Evolutionary conservation across 352 stramenopile genomes (phyloP).

Genomic region (Phytopythium aichiense): DNA sequence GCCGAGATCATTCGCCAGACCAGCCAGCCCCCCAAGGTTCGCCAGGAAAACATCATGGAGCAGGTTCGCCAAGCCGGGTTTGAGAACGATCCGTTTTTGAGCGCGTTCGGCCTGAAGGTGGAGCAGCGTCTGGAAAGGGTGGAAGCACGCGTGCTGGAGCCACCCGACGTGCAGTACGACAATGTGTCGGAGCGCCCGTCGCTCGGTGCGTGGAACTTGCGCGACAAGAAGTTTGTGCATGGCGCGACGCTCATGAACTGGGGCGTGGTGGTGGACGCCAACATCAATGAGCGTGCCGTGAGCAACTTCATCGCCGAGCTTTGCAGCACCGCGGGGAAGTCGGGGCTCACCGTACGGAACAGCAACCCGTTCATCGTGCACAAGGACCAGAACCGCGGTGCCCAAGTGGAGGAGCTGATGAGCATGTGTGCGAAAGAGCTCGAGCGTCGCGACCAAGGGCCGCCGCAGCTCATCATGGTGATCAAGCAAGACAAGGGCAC

Average conservation of each 20-base stretch:
- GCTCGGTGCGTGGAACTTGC: constrained; percentile 72
- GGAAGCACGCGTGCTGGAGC: constrained; percentile 43
- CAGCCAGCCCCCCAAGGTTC: constrained; percentile 36
- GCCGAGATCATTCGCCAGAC: constrained; percentile 81
- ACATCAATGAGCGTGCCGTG: constrained; percentile 28
- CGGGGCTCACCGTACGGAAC: constrained; percentile 37
- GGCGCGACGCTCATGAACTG: constrained; percentile 44
- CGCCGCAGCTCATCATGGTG: constrained; percentile 58
- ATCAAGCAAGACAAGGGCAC: constrained; percentile 44
- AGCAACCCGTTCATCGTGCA: constrained; percentile 37
- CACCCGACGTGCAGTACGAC: constrained; percentile 59
- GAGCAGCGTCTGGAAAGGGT: constrained; percentile 44
- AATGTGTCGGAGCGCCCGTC: constrained; percentile 55
- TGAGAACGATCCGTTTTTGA: constrained; percentile 62
- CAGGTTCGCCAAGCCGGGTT: constrained; percentile 62
- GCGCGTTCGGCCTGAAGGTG: constrained; percentile 59
- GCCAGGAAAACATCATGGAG: constrained; percentile 53
- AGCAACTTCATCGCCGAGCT: constrained; percentile 42
- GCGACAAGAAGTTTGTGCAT: constrained; percentile 65
- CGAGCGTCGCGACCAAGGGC: constrained; percentile 21
- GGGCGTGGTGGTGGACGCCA: constrained; percentile 50
- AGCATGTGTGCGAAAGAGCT: constrained; percentile 46
- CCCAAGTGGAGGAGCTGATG: constrained; percentile 59
- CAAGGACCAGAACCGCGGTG: constrained; percentile 26
- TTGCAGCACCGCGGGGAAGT: constrained; percentile 27